phyloP scores from a whole-genome alignment of 1,139 yeast species.

The Protomyces inouyei region DNA sequence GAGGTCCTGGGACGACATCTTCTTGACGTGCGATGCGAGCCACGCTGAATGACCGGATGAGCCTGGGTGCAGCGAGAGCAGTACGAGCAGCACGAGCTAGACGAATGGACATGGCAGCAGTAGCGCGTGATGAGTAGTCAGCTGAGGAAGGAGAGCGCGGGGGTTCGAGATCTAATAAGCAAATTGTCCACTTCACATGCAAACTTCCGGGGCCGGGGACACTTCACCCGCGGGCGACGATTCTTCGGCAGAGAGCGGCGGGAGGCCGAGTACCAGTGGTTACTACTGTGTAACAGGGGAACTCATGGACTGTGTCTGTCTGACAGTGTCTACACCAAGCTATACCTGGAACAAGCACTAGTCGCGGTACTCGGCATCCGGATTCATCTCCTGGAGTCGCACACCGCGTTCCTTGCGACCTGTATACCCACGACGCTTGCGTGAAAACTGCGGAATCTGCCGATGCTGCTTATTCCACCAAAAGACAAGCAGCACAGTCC shows the following conservation, averaged over 20 bases:
- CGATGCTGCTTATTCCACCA: constrained; percentile 27
- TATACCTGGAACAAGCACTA: background rate
- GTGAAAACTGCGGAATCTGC: constrained; percentile 14
- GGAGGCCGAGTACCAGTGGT: too few relatives aligned
- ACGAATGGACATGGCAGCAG: too few relatives aligned
- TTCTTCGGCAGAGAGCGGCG: too few relatives aligned
- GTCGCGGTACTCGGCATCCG: background rate
- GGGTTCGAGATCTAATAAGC: too few relatives aligned
- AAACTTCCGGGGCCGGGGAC: too few relatives aligned
- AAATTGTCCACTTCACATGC: too few relatives aligned
- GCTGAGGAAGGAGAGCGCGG: too few relatives aligned
- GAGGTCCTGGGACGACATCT: constrained; percentile 19
- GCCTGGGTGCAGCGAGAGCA: background rate
- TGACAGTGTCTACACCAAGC: too few relatives aligned
- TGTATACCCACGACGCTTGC: constrained; percentile 8
- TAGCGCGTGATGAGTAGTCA: too few relatives aligned
- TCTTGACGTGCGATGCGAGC: constrained; percentile 10
- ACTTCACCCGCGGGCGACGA: too few relatives aligned
- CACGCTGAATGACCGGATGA: constrained; percentile 2
- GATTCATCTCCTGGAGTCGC: constrained; percentile 6
- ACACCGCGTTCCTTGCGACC: constrained; percentile 14
- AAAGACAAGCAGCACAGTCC: constrained; percentile 14
- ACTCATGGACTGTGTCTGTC: too few relatives aligned
- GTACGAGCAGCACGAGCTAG: background rate
- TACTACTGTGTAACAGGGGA: too few relatives aligned